Conservation (phyloP, 2,329 filamentous ascomycete genomes). For the Aureobasidium namibiae region DNA sequence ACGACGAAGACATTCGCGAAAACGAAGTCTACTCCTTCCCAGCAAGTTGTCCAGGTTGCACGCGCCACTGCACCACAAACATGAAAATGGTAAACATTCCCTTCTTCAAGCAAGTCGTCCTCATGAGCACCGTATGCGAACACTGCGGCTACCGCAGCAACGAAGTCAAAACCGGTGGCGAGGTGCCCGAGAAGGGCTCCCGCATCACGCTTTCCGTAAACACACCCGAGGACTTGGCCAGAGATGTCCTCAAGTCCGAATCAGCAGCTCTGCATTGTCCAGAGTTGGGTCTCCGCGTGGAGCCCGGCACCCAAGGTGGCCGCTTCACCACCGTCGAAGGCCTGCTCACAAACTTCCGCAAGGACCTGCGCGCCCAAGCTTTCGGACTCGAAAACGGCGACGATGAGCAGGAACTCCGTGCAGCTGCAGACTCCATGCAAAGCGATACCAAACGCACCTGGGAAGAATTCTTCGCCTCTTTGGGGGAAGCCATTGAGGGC, state of each 20-base stretch:
- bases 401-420: conserved; percentile 26
- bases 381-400: conserved; percentile 61
- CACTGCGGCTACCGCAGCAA: conserved; percentile 86
- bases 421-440: conserved; percentile 72
- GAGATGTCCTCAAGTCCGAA: conserved; percentile 95
- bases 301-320: conserved; percentile 88
- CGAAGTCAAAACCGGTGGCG: conserved; percentile 95
- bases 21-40: conserved; percentile 92
- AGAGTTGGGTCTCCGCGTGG: conserved; percentile 78
- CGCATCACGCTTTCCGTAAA: conserved; percentile 71
- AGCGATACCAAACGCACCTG: conserved; percentile 60
- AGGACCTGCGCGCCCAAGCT: conserved; percentile 80
- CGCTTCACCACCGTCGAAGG: conserved; percentile 97
- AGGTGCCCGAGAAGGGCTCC: conserved; percentile 76
- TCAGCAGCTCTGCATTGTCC: conserved; percentile 80
- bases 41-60: conserved; percentile 83
- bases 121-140: conserved; percentile 91
- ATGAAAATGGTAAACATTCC: conserved; percentile 99
- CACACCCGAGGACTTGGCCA: conserved; percentile 63
- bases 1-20: conserved; percentile 64
- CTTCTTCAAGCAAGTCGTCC: conserved; percentile 92
- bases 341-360: conserved; percentile 81
- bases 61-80: conserved; percentile 76
- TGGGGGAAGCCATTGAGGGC: conserved; percentile 72
- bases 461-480: conserved; percentile 68